Base-by-base conservation (phyloP, 1,139 yeast species). In the Pneumocystis murina region DNA sequence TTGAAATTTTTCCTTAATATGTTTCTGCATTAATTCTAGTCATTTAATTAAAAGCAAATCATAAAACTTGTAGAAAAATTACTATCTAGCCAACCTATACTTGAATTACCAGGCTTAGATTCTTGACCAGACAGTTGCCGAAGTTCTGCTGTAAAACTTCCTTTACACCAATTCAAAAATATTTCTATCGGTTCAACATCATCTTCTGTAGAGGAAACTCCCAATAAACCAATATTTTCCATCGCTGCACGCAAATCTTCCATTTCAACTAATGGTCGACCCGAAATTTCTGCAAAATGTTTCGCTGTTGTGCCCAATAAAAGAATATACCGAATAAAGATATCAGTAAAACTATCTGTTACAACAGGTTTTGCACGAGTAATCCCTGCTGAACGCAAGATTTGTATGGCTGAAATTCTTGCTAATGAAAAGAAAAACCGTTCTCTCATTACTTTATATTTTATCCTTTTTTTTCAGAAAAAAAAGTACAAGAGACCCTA, bases 301-400 rank as follows among this genome's bases (percentile, higher is more conserved):
- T 75, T 69, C 1, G 84, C 74, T 62, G 78, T 80, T 8, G 72
- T 66, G 1, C 62, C 64, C 16, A 86, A 71, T 40, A 81, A 73
- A 60, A 75, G 74, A 54, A 87, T 72, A 70, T 82, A 84, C 60
- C 83, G 79, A 17, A 84, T 75, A 70, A 84, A 80, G 6, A 87
- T 68, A 68, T 86, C 92, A 0, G 90, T 82, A 39, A 85, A 68
- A 2, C 82, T 77, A 70, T 85, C 86, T 14, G 87, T 75, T 8
- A 84, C 79, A 7, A 81, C 75, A 1, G 88, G 86, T 60, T 82
- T 77, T 67, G 88, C 82, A 68, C 84, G 78, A 69, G 87, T 95
- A 68, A 87, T 84, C 0, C 95, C 95, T 24, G 82, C 79, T 0
- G 88, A 80, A 65, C 87, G 81, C 62, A 87, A 77, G 20, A 86